Conservation (phyloP, 2,329 filamentous ascomycete genomes). For the Didymella glomerata region DNA sequence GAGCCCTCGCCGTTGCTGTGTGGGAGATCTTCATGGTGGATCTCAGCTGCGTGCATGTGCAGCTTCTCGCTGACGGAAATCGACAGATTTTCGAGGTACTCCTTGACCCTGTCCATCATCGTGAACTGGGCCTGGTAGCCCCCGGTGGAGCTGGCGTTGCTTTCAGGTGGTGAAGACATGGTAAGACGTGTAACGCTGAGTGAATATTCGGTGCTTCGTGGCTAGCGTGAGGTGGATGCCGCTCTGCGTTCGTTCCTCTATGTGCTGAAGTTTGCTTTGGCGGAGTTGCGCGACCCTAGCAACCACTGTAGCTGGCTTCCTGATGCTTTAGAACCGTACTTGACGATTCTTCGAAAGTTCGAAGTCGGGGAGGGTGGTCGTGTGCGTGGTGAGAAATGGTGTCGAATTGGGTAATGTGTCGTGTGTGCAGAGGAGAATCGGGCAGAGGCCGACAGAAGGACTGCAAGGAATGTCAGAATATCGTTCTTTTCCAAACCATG, state of each 20-base stretch:
- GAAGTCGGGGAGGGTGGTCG: slow-evolving; percentile 1
- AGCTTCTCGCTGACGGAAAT: slow-evolving; percentile 36
- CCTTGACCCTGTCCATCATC: slow-evolving; percentile 33
- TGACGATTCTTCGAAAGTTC: not conserved
- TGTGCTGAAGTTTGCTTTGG: not conserved
- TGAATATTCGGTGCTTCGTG: slow-evolving; percentile 2
- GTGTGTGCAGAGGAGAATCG: slow-evolving; percentile 21
- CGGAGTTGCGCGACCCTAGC: slow-evolving; percentile 1
- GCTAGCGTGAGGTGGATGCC: not conserved
- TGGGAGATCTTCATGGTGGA: slow-evolving; percentile 46
- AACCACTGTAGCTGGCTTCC: not conserved
- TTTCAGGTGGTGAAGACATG: slow-evolving; percentile 26
- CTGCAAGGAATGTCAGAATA: slow-evolving; percentile 27
- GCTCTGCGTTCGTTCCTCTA: slow-evolving; percentile 4
- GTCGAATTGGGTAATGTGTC: slow-evolving; percentile 18
- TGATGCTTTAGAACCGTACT: not conserved
- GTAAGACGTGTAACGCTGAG: slow-evolving; percentile 4
- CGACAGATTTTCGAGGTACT: slow-evolving; percentile 33
- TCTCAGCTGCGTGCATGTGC: slow-evolving; percentile 39
- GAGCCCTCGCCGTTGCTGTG: slow-evolving; percentile 22
- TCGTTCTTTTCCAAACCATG: not conserved
- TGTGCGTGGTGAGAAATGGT: slow-evolving; percentile 10
- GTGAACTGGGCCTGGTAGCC: slow-evolving; percentile 21
- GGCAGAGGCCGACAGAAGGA: slow-evolving; percentile 31
- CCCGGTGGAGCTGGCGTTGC: slow-evolving; percentile 10